Percentiles rank a stretch among this genome's conserved stretches.
Evolutionary conservation across 495 filamentous ascomycete genomes (phyloP).

Genomic region (Penicillium bialowiezense): DNA sequence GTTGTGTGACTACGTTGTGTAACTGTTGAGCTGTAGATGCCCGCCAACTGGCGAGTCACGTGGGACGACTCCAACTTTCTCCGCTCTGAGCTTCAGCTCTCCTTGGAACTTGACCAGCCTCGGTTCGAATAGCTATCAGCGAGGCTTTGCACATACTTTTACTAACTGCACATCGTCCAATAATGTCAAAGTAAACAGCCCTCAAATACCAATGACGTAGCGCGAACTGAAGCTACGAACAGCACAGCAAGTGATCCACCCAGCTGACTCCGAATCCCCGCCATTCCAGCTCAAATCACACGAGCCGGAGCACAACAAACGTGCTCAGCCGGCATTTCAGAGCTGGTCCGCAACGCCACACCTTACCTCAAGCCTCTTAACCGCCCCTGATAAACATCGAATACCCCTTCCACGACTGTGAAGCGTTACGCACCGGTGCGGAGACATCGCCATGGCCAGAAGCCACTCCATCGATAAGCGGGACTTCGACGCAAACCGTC

Average conservation of each 20-base stretch:
- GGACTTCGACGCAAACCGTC: constrained; percentile 57
- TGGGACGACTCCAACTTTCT: constrained; percentile 11
- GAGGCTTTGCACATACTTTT: no score
- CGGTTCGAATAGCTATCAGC: not conserved
- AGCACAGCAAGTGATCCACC: constrained; percentile 23
- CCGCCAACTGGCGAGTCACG: constrained; percentile 1
- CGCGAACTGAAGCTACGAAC: constrained; percentile 10
- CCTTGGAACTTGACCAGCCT: no score
- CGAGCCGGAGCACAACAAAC: not conserved
- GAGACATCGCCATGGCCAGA: constrained; percentile 25
- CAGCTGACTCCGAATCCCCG: constrained; percentile 21
- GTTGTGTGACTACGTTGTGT: no score
- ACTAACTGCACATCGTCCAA: not conserved
- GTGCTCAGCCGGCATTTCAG: not conserved
- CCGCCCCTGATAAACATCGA: not conserved
- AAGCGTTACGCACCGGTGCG: not conserved
- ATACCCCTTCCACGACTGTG: not conserved
- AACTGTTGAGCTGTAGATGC: no score
- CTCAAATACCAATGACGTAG: constrained; percentile 18
- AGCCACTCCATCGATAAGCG: constrained; percentile 51
- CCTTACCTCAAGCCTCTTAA: not conserved
- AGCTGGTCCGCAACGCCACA: not conserved
- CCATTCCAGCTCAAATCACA: constrained; percentile 9
- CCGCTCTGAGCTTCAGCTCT: no score
- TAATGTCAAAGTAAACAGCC: not conserved